Evolutionary conservation across 495 filamentous ascomycete genomes (phyloP).

Genomic region (Penicillium antarcticum): DNA sequence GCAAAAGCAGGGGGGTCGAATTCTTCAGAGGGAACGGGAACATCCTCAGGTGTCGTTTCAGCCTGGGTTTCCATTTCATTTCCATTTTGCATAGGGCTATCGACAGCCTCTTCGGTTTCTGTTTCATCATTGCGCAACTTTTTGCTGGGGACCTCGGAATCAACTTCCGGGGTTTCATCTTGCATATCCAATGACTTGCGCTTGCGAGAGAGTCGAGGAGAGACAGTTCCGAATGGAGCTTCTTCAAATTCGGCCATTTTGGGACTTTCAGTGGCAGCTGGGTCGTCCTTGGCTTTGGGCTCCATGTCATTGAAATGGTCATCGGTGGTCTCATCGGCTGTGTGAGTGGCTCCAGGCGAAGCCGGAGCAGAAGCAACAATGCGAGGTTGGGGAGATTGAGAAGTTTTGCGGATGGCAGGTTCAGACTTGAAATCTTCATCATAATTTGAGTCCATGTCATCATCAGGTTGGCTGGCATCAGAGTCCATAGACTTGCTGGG

Average conservation of each 20-base stretch:
- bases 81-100: conserved; percentile 20
- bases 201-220: conserved; percentile 23
- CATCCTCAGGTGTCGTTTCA: conserved; percentile 19
- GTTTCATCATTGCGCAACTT: conserved; percentile 32
- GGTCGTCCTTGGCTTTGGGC: neutral
- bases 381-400: conserved; percentile 3
- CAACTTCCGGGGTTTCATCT: conserved; percentile 14
- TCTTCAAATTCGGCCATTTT: neutral
- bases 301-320: neutral
- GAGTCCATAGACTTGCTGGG: conserved; percentile 14
- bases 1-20: neutral
- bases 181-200: conserved; percentile 30
- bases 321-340: neutral
- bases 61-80: conserved; percentile 12
- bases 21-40: conserved; percentile 3
- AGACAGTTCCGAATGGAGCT: neutral
- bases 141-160: conserved; percentile 18
- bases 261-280: neutral
- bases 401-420: neutral
- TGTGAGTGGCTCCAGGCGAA: neutral
- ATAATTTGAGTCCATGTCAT: neutral
- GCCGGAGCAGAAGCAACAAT: conserved; percentile 1
- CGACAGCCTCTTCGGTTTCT: conserved; percentile 17
- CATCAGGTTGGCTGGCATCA: conserved; percentile 10
- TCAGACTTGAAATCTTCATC: conserved; percentile 10